Evolutionary conservation across 257 asterid species (phyloP).

Genomic region (Gentiana dahurica): DNA sequence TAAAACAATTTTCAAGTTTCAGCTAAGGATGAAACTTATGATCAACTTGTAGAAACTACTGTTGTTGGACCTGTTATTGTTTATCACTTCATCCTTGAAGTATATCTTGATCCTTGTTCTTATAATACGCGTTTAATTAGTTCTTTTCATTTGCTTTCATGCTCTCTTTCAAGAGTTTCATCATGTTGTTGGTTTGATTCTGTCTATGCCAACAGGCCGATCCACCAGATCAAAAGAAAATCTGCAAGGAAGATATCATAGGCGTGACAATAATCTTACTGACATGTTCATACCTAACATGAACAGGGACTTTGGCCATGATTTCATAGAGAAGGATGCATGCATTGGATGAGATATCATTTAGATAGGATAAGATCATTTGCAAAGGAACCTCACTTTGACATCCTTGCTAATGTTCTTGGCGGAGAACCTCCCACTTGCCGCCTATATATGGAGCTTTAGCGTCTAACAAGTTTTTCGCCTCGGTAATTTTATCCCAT

Average conservation of each 20-base stretch:
- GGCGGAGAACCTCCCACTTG: no score
- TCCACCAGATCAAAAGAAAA: conserved; percentile 17
- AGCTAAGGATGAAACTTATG: conserved; percentile 67
- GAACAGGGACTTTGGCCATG: no score
- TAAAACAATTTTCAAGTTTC: conserved; percentile 9
- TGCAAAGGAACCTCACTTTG: no score
- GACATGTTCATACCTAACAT: conserved; percentile 40
- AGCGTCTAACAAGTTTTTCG: no score
- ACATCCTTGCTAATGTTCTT: no score
- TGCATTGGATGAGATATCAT: no score
- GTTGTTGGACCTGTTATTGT: conserved; percentile 66
- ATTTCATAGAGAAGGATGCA: no score
- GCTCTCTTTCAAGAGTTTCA: no score
- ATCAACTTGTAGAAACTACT: conserved; percentile 61
- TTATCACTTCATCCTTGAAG: conserved; percentile 58
- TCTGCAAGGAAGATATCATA: conserved; percentile 54
- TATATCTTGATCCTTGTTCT: conserved; percentile 5
- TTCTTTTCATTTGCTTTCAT: background rate
- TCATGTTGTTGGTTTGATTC: background rate
- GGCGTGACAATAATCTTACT: conserved; percentile 66
- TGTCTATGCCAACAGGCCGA: background rate
- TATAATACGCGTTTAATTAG: background rate
- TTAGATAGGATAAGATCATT: no score
- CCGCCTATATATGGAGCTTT: no score
- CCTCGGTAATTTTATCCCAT: no score